Percentiles rank a stretch among this genome's conserved stretches.
phyloP scores from a whole-genome alignment of 2,329 filamentous ascomycete genomes.

The Scortechinia acanthostroma region DNA sequence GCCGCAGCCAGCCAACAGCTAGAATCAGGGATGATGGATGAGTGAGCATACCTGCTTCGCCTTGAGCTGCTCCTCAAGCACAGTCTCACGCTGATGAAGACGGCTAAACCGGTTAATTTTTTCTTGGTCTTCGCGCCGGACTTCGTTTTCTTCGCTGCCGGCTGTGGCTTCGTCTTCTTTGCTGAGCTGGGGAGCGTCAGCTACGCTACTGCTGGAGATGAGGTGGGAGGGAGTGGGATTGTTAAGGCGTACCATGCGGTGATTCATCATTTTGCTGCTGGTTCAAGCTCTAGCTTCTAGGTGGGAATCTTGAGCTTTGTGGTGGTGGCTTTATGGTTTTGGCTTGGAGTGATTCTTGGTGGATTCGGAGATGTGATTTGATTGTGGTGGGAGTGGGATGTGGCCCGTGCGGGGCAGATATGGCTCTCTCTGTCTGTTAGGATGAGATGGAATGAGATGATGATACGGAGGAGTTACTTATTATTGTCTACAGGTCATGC shows the following conservation, averaged over 20 bases:
- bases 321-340: not conserved
- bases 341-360: too few relatives aligned
- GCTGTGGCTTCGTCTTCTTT: constrained; percentile 80
- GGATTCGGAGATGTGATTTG: too few relatives aligned
- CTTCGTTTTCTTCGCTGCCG: constrained; percentile 76
- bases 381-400: too few relatives aligned
- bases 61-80: constrained; percentile 74
- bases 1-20: too few relatives aligned
- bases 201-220: not conserved
- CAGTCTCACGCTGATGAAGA: constrained; percentile 77
- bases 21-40: not conserved
- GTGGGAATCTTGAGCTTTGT: not conserved
- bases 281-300: not conserved
- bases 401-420: not conserved
- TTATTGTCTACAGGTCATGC: too few relatives aligned
- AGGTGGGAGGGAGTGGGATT: too few relatives aligned
- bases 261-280: not conserved
- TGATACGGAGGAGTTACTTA: too few relatives aligned
- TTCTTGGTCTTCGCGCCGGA: constrained; percentile 93
- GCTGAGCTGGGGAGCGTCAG: constrained; percentile 58
- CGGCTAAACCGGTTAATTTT: constrained; percentile 98
- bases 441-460: too few relatives aligned
- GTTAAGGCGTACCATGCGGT: not conserved
- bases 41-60: constrained; percentile 61
- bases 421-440: too few relatives aligned